Evolutionary conservation across 345 rosid species (phyloP).

Genomic region (Boechera stricta): DNA sequence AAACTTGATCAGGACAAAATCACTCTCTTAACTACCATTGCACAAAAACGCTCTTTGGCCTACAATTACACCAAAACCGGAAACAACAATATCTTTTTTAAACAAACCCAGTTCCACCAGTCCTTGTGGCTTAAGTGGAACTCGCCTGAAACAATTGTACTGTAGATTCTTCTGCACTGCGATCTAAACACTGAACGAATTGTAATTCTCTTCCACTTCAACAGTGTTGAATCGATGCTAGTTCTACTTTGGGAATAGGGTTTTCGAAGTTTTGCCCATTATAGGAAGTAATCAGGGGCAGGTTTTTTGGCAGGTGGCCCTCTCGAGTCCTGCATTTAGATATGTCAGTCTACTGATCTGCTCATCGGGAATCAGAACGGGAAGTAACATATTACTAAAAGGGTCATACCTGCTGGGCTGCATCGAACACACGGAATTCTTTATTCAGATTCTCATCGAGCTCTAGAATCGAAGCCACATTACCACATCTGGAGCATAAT

Average conservation of each 20-base stretch:
- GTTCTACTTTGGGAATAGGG: slow-evolving; percentile 5
- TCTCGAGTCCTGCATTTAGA: slow-evolving; percentile 77
- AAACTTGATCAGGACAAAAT: slow-evolving; percentile 6
- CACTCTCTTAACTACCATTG: slow-evolving; percentile 2
- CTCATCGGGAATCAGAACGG: not conserved
- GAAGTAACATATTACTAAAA: slow-evolving; percentile 11
- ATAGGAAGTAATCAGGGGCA: slow-evolving; percentile 95
- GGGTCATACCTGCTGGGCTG: slow-evolving; percentile 80
- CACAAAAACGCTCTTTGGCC: slow-evolving; percentile 17
- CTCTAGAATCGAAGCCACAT: slow-evolving; percentile 92
- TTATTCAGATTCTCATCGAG: slow-evolving; percentile 84
- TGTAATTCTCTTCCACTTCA: slow-evolving; percentile 29
- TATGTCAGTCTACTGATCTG: slow-evolving; percentile 17
- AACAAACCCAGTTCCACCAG: not conserved
- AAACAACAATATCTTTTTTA: slow-evolving; percentile 12
- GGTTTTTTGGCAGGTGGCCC: slow-evolving; percentile 88
- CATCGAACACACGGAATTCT: slow-evolving; percentile 89
- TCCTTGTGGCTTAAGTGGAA: slow-evolving; percentile 4
- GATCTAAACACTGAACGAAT: slow-evolving; percentile 9
- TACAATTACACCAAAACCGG: slow-evolving; percentile 29
- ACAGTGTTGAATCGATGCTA: not conserved
- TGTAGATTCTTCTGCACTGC: slow-evolving; percentile 28
- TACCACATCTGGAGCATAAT: slow-evolving; percentile 77
- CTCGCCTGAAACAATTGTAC: slow-evolving; percentile 21
- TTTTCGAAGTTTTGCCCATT: slow-evolving; percentile 35